These are phyloP conservation scores for Fragaria nilgerrensis DNA, from an alignment of 306 rosid genomes.

Conservation along the genomic window DNA sequence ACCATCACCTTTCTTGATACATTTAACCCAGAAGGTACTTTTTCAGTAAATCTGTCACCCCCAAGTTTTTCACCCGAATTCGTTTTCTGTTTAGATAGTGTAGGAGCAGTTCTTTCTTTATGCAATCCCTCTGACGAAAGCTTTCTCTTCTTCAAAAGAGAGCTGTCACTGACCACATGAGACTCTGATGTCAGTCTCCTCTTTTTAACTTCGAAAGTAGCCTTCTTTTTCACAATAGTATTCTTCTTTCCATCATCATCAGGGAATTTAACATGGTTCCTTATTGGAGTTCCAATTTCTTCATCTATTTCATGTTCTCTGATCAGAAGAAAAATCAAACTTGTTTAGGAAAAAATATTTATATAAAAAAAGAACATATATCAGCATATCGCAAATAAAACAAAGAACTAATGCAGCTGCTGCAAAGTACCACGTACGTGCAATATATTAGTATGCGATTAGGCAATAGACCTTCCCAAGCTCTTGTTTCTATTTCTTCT, in stretches of 20 bases:
- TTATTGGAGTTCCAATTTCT: conserved; percentile 62
- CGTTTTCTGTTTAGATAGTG: conserved; percentile 31
- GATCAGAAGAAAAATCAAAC: conserved; percentile 26
- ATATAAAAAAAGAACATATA: not conserved
- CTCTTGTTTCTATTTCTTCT: conserved; percentile 48
- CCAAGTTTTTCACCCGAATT: conserved; percentile 32
- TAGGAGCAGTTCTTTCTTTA: conserved; percentile 31
- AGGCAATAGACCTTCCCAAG: conserved; percentile 79
- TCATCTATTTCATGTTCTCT: conserved; percentile 79
- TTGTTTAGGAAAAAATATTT: conserved; percentile 6
- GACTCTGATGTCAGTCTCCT: conserved; percentile 19
- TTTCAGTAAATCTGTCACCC: conserved; percentile 31
- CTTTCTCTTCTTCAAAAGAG: conserved; percentile 31
- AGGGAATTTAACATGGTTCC: conserved; percentile 81
- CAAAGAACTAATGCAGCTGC: conserved; percentile 18
- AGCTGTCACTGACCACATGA: conserved; percentile 37
- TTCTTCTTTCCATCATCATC: conserved; percentile 30
- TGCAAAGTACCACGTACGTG: conserved; percentile 53
- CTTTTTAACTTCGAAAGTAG: conserved; percentile 25
- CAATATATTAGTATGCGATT: conserved; percentile 85
- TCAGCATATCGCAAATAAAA: conserved; percentile 14
- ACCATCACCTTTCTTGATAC: conserved; percentile 41
- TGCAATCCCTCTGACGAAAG: conserved; percentile 27
- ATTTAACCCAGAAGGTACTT: conserved; percentile 37
- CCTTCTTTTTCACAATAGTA: conserved; percentile 27